Base-by-base conservation (phyloP, 371 early-diverging fungal genomes). In the Chytridium lagenaria region DNA sequence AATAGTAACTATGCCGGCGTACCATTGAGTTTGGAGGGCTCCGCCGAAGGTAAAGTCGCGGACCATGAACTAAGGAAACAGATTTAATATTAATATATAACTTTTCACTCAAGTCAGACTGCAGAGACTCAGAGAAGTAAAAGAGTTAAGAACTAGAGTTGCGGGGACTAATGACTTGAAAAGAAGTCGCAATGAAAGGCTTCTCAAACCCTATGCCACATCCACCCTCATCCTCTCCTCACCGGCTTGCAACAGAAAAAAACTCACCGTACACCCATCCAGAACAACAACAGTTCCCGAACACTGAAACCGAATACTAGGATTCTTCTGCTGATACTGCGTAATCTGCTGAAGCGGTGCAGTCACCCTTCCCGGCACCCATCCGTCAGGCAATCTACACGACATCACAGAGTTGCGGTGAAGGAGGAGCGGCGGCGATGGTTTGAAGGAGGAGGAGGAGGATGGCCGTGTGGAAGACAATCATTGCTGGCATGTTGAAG, bases 211-310 rank as follows among this genome's bases (percentile, higher is more conserved):
- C n/a, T n/a, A n/a, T n/a, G n/a, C n/a, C n/a, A n/a, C n/a, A n/a
- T n/a, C n/a, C n/a, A n/a, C n/a, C n/a, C n/a, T n/a, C n/a, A n/a
- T n/a, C n/a, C n/a, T n/a, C n/a, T n/a, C n/a, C n/a, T n/a, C n/a
- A n/a, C n/a, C n/a, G n/a, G n/a, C n/a, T n/a, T n/a, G n/a, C 23
- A 67, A 67, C 15, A 50, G 34, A 30, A 1, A 69, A 26, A 7
- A 30, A 55, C 52, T 55, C 33, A 75, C 75, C 12, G 76, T 61
- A 67, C 76, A 76, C 23, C 76, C 76, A 49, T 76, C 76, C 30
- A 76, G 36, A 50, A 76, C 59, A 39, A 59, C 26, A 22, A 71
- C 55, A 51, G 76, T 76, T 10, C 76, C 76, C 0, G 51, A 38
- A 59, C 71, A 71, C 40, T 23, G 33, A 57, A 76, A 22, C 28